These are phyloP conservation scores for Novymonas esmeraldas DNA, from an alignment of 208 protist species.

Conservation along the genomic window DNA sequence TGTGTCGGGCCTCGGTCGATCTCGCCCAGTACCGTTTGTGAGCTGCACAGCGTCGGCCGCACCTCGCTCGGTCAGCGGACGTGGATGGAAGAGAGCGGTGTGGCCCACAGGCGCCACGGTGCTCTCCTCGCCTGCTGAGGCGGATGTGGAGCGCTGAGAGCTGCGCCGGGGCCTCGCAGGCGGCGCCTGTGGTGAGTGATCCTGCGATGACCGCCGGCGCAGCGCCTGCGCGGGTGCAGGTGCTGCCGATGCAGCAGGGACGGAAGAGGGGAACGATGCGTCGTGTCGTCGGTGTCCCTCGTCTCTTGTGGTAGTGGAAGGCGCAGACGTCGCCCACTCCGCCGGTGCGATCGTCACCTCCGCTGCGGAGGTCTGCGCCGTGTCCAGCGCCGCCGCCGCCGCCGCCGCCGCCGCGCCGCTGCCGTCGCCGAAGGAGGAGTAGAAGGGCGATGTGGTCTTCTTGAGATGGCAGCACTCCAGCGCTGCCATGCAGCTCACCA, in stretches of 20 bases:
- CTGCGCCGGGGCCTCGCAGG: conserved; percentile 12
- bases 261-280: no score
- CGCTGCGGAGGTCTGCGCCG: no score
- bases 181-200: conserved; percentile 9
- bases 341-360: no score
- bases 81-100: neutral
- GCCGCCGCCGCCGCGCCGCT: neutral
- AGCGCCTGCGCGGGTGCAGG: no score
- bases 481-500: conserved; percentile 14
- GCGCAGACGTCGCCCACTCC: no score
- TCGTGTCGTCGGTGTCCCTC: no score
- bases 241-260: no score
- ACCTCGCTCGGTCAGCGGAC: neutral
- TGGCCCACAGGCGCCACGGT: neutral
- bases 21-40: no score
- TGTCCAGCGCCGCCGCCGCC: no score
- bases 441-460: neutral
- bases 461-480: conserved; percentile 6
- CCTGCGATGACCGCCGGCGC: neutral
- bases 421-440: neutral
- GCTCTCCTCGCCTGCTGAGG: neutral
- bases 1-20: no score
- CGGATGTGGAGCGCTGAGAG: neutral
- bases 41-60: no score
- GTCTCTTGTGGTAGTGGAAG: no score